phyloP scores from a whole-genome alignment of 495 filamentous ascomycete genomes.

The Evansstolkia leycettana region DNA sequence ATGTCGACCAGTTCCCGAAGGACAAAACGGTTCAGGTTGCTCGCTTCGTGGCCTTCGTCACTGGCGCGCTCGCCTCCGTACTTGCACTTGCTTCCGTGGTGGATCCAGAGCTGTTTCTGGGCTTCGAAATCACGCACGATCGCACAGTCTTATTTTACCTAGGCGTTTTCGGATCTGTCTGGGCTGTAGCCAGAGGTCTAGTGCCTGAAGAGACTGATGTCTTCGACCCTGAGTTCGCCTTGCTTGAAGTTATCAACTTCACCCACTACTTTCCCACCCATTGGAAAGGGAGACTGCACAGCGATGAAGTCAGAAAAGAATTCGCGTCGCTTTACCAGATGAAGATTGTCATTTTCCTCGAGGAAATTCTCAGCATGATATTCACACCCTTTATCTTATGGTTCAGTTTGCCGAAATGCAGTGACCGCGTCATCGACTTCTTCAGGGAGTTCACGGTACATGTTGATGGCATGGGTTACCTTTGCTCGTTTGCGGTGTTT shows the following conservation, averaged over 20 bases:
- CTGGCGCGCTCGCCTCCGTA: conserved; percentile 74
- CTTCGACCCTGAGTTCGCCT: conserved; percentile 81
- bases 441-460: conserved; percentile 96
- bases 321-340: conserved; percentile 81
- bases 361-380: conserved; percentile 85
- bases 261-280: conserved; percentile 81
- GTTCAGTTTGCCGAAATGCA: conserved; percentile 76
- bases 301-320: conserved; percentile 70
- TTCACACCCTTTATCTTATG: conserved; percentile 84
- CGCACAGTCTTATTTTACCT: conserved; percentile 78
- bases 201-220: conserved; percentile 80
- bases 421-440: conserved; percentile 91
- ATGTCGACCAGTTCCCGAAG: conserved; percentile 94
- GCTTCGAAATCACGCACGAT: conserved; percentile 78
- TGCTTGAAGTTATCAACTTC: conserved; percentile 77
- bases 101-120: conserved; percentile 81
- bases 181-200: conserved; percentile 65
- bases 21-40: conserved; percentile 76
- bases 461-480: conserved; percentile 88
- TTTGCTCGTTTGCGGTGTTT: conserved; percentile 96
- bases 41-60: conserved; percentile 73
- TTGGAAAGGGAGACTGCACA: conserved; percentile 83
- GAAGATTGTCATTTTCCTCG: conserved; percentile 80
- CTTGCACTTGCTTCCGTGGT: conserved; percentile 67
- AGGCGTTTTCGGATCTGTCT: conserved; percentile 60